Percentiles rank a stretch among this genome's conserved stretches.
Conservation (phyloP, 345 rosid genomes). For the Arabis alpina region DNA sequence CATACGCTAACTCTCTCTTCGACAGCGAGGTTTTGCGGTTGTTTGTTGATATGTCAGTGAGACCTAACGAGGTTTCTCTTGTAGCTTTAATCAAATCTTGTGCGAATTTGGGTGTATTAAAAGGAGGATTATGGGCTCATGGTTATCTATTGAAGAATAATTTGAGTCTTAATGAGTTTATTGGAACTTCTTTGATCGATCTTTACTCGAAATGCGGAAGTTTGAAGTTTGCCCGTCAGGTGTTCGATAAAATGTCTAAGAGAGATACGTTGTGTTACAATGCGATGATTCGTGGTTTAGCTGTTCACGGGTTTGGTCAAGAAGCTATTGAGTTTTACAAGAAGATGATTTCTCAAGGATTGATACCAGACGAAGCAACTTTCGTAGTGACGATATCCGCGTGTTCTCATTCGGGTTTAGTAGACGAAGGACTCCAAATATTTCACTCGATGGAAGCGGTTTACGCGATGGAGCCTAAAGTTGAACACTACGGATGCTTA, state of each 20-base stretch:
- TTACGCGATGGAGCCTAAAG: slow-evolving; percentile 54
- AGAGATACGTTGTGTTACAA: slow-evolving; percentile 57
- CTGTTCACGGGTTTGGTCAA: slow-evolving; percentile 55
- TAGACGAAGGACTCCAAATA: slow-evolving; percentile 51
- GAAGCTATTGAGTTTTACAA: slow-evolving; percentile 50
- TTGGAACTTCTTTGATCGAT: slow-evolving; percentile 56
- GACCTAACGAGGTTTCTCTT: slow-evolving; percentile 66
- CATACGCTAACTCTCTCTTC: slow-evolving; percentile 49
- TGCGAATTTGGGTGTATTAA: slow-evolving; percentile 57
- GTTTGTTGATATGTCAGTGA: slow-evolving; percentile 57
- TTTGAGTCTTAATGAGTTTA: slow-evolving; percentile 52
- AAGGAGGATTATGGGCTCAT: slow-evolving; percentile 64
- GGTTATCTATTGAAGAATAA: slow-evolving; percentile 48
- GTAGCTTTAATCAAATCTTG: slow-evolving; percentile 64
- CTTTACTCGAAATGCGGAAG: slow-evolving; percentile 58
- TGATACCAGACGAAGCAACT: slow-evolving; percentile 58
- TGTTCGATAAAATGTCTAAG: slow-evolving; percentile 56
- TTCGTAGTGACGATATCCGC: slow-evolving; percentile 59
- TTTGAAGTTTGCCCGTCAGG: slow-evolving; percentile 44
- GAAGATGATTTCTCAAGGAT: slow-evolving; percentile 45
- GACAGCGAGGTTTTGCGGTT: slow-evolving; percentile 46
- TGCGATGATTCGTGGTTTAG: slow-evolving; percentile 67
- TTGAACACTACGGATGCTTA: slow-evolving; percentile 70
- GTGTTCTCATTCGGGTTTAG: slow-evolving; percentile 68
- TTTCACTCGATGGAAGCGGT: slow-evolving; percentile 55